Conservation (phyloP, 2,329 filamentous ascomycete species). For the Xylaria sp. region DNA sequence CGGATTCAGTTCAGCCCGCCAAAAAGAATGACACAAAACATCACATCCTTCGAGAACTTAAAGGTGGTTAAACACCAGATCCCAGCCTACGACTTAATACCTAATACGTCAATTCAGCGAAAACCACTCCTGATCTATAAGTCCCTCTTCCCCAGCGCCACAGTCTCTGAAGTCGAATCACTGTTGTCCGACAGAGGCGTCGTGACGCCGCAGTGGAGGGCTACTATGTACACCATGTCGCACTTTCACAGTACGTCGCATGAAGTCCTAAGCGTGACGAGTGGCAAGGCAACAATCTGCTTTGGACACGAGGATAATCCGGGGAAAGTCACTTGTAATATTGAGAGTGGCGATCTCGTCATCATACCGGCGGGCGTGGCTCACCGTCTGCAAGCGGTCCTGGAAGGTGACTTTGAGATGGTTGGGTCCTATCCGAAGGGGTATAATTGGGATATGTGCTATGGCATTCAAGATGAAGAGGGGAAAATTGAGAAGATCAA, state of each 20-base stretch:
- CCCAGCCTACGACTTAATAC: background rate
- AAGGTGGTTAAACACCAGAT: background rate
- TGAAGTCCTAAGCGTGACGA: slow-evolving; percentile 70
- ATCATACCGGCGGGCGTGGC: background rate
- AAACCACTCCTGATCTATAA: background rate
- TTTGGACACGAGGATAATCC: slow-evolving; percentile 74
- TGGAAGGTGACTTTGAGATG: background rate
- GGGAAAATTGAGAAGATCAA: background rate
- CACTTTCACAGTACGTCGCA: slow-evolving; percentile 76
- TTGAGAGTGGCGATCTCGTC: background rate
- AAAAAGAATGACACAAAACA: background rate
- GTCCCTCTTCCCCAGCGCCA: slow-evolving; percentile 42
- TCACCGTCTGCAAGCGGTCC: background rate
- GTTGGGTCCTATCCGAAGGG: slow-evolving; percentile 5
- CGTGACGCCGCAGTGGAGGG: slow-evolving; percentile 72
- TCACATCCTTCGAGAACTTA: background rate
- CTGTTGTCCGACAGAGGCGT: slow-evolving; percentile 64
- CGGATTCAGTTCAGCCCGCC: background rate
- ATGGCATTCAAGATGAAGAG: background rate
- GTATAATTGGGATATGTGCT: slow-evolving; percentile 4
- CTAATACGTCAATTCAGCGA: slow-evolving; percentile 1
- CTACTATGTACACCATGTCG: slow-evolving; percentile 72
- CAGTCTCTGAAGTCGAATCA: slow-evolving; percentile 60
- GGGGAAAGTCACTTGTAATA: slow-evolving; percentile 26
- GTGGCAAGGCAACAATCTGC: slow-evolving; percentile 68